These are phyloP conservation scores for Colletotrichum sublineola DNA, from an alignment of 2,329 filamentous ascomycete species.

Conservation along the genomic window DNA sequence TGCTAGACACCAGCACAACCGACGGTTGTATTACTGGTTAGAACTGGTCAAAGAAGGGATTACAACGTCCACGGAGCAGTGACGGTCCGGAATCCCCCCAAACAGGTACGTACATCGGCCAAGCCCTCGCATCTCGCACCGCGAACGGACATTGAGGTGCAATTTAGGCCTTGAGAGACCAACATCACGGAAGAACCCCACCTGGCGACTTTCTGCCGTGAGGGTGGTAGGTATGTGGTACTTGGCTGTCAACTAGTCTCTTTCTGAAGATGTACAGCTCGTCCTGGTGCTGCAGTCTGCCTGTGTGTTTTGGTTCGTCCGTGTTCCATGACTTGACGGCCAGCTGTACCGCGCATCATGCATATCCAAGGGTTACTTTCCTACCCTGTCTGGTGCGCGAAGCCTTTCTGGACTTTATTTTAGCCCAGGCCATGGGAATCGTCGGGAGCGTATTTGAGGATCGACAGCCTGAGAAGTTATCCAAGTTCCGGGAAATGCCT, in stretches of 20 bases:
- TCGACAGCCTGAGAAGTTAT: background rate
- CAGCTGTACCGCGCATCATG: background rate
- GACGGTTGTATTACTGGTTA: no score
- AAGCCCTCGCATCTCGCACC: background rate
- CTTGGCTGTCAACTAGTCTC: background rate
- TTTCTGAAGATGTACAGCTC: background rate
- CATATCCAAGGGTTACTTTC: background rate
- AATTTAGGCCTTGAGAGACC: constrained; percentile 1
- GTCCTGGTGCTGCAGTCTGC: background rate
- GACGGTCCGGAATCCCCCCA: constrained; percentile 26
- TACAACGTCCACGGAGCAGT: constrained; percentile 36
- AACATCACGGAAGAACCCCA: background rate
- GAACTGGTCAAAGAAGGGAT: background rate
- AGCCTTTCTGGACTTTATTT: background rate
- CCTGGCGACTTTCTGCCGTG: background rate
- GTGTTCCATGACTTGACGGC: background rate
- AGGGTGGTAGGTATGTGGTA: background rate
- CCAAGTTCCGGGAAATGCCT: background rate
- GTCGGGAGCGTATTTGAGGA: background rate
- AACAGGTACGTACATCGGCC: background rate
- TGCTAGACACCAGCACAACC: background rate
- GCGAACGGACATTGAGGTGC: background rate
- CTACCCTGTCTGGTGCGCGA: background rate
- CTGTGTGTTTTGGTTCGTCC: background rate
- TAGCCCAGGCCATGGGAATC: background rate